Evolutionary conservation across 257 asterid genomes (phyloP).

Genomic region (Pogostemon cablin): DNA sequence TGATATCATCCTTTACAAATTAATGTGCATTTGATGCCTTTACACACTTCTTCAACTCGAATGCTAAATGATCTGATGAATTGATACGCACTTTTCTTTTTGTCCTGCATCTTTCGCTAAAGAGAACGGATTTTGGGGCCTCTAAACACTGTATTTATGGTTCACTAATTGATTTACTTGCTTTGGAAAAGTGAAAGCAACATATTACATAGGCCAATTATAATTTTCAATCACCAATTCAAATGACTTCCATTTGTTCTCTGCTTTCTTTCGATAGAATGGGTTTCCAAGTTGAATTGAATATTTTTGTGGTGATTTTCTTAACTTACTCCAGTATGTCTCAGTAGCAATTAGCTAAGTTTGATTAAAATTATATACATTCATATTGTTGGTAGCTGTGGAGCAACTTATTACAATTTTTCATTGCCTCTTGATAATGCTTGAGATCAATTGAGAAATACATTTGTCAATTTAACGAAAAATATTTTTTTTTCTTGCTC

Average conservation of each 20-base stretch:
- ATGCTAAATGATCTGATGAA: not conserved
- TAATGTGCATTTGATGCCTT: constrained; percentile 20
- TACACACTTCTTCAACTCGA: not conserved
- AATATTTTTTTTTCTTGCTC: constrained; percentile 27
- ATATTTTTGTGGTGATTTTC: not conserved
- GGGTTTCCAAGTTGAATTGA: not conserved
- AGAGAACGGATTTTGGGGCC: not conserved
- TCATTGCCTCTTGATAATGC: not conserved
- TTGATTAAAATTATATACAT: too few relatives aligned
- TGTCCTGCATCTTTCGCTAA: constrained; percentile 2
- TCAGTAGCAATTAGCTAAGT: too few relatives aligned
- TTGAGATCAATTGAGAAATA: too few relatives aligned
- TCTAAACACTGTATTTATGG: not conserved
- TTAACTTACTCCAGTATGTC: too few relatives aligned
- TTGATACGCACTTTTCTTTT: constrained; percentile 6
- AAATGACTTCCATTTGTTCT: not conserved
- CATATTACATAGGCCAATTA: constrained; percentile 13
- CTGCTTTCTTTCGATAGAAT: constrained; percentile 8
- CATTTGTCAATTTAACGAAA: too few relatives aligned
- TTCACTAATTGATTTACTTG: not conserved
- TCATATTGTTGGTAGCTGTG: too few relatives aligned
- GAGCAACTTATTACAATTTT: too few relatives aligned
- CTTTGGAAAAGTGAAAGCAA: constrained; percentile 7
- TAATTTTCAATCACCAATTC: not conserved
- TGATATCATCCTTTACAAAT: too few relatives aligned